Base-by-base conservation (phyloP, 805 yeast species). In the Metschnikowia corniflorae region DNA sequence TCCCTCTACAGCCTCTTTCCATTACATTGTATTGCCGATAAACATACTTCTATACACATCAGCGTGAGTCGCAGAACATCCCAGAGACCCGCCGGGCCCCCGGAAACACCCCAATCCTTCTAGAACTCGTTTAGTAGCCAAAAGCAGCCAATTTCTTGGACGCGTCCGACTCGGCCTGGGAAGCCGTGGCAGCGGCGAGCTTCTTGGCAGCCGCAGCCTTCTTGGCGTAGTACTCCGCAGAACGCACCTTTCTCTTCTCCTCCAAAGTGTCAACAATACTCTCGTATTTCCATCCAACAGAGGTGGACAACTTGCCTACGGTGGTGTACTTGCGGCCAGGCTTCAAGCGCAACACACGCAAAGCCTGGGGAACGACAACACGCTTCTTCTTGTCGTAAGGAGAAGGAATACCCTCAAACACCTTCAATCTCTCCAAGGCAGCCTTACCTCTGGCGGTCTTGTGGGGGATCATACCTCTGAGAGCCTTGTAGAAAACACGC, bases 381-480 rank as follows among this genome's bases (percentile, higher is more conserved):
- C 96, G 87, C 95, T 91, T 91, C 87, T 88, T 86, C 79, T 82
- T 87, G 93, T 93, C 98, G 76, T 85, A 93, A 77, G 98, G 97
- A 50, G 97, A 88, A 74, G 99, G 99, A 53, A 93, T 81, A 84
- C 99, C 99, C 78, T 93, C 98, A 65, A 86, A 93, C 60, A 91
- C 97, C 91, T 93, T 87, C 64, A 93, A 86, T 78, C 97, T 89
- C 80, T 89, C 97, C 68, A 93, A 75, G 63, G 99, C 99, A 69
- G 97, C 97, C 80, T 86, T 85, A 76, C 99, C 99, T 77, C 97
- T 93, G 61, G 97, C 93, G 59, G 98, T 93, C 88, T 93, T 93
- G 89, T 93, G 97, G 70, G 96, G 78, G 65, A 93, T 77, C 99
- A 93, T 93, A 78, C 99, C 99, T 71, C 96, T 86, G 71, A 93